Conservation (phyloP, 345 rosid genomes). For the Citrus trifoliata region DNA sequence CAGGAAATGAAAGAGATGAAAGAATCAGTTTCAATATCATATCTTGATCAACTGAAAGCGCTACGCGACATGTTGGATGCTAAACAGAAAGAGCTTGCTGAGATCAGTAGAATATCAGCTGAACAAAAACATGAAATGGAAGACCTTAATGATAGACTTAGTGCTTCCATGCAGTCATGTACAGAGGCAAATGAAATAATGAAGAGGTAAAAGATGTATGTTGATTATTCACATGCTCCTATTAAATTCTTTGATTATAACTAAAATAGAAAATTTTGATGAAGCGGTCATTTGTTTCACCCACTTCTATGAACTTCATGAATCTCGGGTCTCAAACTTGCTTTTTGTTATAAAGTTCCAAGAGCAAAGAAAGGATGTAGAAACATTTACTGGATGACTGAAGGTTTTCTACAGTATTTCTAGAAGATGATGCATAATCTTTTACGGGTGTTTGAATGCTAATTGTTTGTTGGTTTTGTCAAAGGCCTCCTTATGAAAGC, state of each 20-base stretch:
- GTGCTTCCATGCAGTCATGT: slow-evolving; percentile 76
- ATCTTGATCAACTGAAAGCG: slow-evolving; percentile 50
- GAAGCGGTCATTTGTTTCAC: not conserved
- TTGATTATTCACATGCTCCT: not conserved
- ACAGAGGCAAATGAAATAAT: slow-evolving; percentile 82
- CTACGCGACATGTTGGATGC: slow-evolving; percentile 44
- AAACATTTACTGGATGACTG: not conserved
- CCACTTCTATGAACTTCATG: not conserved
- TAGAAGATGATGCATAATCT: not conserved
- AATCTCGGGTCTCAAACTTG: not conserved
- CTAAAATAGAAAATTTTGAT: not conserved
- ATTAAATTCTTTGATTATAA: not conserved
- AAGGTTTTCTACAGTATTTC: not conserved
- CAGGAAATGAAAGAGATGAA: slow-evolving; percentile 72
- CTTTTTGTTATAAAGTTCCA: not conserved
- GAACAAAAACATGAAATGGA: slow-evolving; percentile 78
- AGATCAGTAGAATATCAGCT: slow-evolving; percentile 52
- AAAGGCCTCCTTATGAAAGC: not conserved
- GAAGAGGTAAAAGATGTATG: slow-evolving; percentile 47
- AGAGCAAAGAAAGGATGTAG: not conserved
- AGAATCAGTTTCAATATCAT: slow-evolving; percentile 54
- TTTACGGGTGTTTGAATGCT: not conserved
- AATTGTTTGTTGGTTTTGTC: not conserved
- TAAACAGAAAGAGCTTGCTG: slow-evolving; percentile 59
- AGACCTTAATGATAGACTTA: slow-evolving; percentile 80